phyloP scores from a whole-genome alignment of 2,329 filamentous ascomycete species.

The Xylaria sp. region DNA sequence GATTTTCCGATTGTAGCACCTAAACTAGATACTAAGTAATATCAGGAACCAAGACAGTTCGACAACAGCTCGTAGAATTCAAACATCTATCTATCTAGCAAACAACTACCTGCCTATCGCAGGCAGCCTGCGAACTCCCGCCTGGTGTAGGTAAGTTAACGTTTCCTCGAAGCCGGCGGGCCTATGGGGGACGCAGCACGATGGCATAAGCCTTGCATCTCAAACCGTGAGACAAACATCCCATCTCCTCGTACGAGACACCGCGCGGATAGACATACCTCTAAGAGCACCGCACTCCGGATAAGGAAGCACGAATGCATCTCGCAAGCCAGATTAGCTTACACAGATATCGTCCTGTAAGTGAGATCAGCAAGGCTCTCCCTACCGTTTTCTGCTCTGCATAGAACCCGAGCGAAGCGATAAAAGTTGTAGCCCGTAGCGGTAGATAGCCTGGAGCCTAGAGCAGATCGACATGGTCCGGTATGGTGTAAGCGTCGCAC shows the following conservation, averaged over 20 bases:
- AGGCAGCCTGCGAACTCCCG: not conserved
- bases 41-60: not conserved
- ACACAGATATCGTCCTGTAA: not conserved
- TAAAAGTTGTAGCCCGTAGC: not conserved
- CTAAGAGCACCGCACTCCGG: not conserved
- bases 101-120: not conserved
- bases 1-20: not conserved
- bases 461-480: conserved; percentile 12
- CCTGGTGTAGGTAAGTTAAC: not conserved
- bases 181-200: conserved; percentile 3
- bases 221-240: conserved; percentile 1
- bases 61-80: not conserved
- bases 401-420: conserved; percentile 11
- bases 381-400: not conserved
- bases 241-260: conserved; percentile 1
- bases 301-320: not conserved
- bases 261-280: not conserved
- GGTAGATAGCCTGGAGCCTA: not conserved
- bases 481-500: conserved; percentile 18
- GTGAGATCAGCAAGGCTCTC: conserved; percentile 7
- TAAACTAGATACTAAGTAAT: not conserved
- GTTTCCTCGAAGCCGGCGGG: not conserved
- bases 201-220: conserved; percentile 4
- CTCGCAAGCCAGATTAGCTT: no score
- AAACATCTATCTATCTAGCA: not conserved